Evolutionary conservation across 2,329 filamentous ascomycete species (phyloP).

Genomic region (Alternaria incomplexa): DNA sequence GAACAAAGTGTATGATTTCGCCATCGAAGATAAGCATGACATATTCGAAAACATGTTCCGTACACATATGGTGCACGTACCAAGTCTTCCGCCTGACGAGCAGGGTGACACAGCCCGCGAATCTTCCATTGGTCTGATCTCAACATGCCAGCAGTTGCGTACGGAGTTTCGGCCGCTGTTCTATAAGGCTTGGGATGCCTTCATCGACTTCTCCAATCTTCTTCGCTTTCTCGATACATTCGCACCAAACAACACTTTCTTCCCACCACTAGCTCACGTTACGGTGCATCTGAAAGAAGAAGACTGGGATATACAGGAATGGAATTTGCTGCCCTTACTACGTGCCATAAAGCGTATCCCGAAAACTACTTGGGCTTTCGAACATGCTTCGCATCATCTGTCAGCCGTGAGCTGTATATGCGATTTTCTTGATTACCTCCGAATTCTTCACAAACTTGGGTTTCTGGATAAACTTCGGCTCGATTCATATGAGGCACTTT

Average conservation of each 20-base stretch:
- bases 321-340: not conserved
- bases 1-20: not conserved
- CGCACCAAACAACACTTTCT: not conserved
- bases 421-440: not conserved
- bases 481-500: not conserved
- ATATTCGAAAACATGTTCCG: not conserved
- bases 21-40: not conserved
- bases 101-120: not conserved
- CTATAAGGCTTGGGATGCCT: not conserved
- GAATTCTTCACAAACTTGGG: not conserved
- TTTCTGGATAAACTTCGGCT: not conserved
- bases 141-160: not conserved
- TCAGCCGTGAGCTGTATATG: not conserved
- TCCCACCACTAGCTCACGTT: not conserved
- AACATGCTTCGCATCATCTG: not conserved
- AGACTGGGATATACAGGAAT: not conserved
- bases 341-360: not conserved
- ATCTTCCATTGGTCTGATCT: not conserved
- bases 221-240: not conserved
- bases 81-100: not conserved
- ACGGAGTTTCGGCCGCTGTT: not conserved
- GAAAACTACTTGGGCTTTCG: not conserved
- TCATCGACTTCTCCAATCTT: not conserved
- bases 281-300: not conserved
- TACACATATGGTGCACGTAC: not conserved